These are phyloP conservation scores for Umbelopsis sp. DNA, from an alignment of 192 early-diverging fungal species.

Conservation along the genomic window DNA sequence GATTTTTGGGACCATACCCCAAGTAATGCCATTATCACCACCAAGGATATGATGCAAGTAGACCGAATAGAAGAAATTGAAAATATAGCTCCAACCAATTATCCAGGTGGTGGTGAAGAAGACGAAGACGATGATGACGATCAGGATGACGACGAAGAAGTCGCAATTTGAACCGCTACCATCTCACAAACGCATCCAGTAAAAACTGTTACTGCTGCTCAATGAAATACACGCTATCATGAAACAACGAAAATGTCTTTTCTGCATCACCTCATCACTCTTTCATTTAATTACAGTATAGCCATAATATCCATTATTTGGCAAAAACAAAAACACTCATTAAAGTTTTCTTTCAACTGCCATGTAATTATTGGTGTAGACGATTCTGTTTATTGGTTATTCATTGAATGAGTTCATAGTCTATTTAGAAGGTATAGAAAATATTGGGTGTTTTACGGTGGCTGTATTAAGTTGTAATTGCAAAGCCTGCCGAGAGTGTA, in stretches of 20 bases:
- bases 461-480: too few species aligned
- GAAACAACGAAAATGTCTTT: neutral
- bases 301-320: too few species aligned
- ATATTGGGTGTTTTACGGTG: too few species aligned
- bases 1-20: slow-evolving; percentile 65
- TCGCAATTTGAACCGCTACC: neutral
- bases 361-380: too few species aligned
- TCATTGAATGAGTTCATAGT: too few species aligned
- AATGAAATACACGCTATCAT: neutral
- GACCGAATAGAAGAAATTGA: neutral
- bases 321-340: too few species aligned
- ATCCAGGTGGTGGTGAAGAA: slow-evolving; percentile 1
- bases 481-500: too few species aligned
- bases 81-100: neutral
- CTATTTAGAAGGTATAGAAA: too few species aligned
- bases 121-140: slow-evolving; percentile 1
- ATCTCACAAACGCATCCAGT: neutral
- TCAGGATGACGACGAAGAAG: neutral
- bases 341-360: too few species aligned
- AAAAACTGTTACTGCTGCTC: neutral
- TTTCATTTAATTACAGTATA: neutral
- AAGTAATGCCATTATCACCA: slow-evolving; percentile 29
- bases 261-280: neutral
- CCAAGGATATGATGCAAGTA: slow-evolving; percentile 14
- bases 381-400: too few species aligned